A percentile compares a stretch with the other conserved stretches of the same genome.
phyloP scores from a whole-genome alignment of 768 basidiomycete species.

The Hygrophorus russula region DNA sequence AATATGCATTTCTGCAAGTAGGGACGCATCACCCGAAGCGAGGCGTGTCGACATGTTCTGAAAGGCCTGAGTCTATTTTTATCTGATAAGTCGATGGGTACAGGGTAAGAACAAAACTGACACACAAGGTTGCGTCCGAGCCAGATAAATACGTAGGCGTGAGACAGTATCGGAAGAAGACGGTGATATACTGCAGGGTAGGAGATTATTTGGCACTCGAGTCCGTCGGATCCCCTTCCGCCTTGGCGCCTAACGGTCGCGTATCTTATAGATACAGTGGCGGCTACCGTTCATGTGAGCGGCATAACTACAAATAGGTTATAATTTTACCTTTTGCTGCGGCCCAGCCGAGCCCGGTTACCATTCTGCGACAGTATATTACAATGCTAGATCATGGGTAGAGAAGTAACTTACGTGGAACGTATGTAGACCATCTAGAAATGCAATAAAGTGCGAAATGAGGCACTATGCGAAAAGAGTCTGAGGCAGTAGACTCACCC shows the following conservation, averaged over 20 bases:
- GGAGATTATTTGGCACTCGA: conserved; percentile 56
- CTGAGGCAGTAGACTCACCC: conserved; percentile 31
- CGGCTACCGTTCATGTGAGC: conserved; percentile 21
- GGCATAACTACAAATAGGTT: background rate
- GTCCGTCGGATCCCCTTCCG: conserved; percentile 30
- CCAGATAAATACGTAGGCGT: conserved; percentile 57
- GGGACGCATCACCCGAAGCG: conserved; percentile 42
- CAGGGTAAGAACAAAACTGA: background rate
- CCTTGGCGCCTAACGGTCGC: conserved; percentile 66
- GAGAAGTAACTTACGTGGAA: conserved; percentile 32
- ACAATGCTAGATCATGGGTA: background rate
- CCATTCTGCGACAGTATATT: conserved; percentile 36
- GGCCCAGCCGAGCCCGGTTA: conserved; percentile 46
- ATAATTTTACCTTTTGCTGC: conserved; percentile 46
- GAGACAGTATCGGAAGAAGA: conserved; percentile 57
- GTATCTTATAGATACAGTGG: conserved; percentile 60
- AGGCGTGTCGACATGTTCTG: conserved; percentile 36
- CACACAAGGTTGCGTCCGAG: conserved; percentile 51
- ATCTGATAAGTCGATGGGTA: background rate
- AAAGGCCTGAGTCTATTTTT: conserved; percentile 36
- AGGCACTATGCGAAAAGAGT: background rate
- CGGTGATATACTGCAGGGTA: conserved; percentile 71
- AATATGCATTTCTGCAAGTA: conserved; percentile 65
- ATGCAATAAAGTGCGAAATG: background rate
- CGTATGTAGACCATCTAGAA: conserved; percentile 65